Base-by-base conservation (phyloP, 208 protist species). In the Strigomonas galati region DNA sequence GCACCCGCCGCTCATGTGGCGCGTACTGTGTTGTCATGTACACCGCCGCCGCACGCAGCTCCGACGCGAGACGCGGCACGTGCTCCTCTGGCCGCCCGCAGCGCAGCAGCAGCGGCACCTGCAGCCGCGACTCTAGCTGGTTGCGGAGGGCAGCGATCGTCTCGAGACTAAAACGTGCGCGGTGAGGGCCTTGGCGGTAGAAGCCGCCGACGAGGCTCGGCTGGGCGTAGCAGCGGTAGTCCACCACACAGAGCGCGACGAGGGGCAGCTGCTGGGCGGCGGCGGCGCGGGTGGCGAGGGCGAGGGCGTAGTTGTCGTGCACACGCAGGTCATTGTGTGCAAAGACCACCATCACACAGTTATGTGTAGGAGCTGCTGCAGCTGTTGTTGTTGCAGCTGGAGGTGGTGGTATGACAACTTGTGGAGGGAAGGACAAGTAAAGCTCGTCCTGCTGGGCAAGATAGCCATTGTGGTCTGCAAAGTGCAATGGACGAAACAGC, bases 11-110 rank as follows among this genome's bases (percentile, higher is more conserved):
- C 58, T 95, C 87, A 58, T 95, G 86, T 24, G 90, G 90, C 10
- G 84, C 78, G 71, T 93, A 93, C 71, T 96, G 90, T 62, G 90
- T 96, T 21, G 90, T 92, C 62, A 93, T 28, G 66, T 90, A 92
- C 26, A 96, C 84, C 61, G 89, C 80, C 17, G 59, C 68, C 17
- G 87, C 87, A 6, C 82, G 72, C 40, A 91, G 82, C 80, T 96
- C 85, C 17, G 86, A 71, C 0, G 79, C 78, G 12, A 93, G 75
- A 1, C 87, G 82, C 12, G 90, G 90, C 27, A 96, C 69, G 72
- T 93, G 83, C 43, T 93, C 90, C 69, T 96, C 87, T 7, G 90
- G 90, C 30, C 85, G 71, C 4, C 90, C 90, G 32, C 73, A 85
- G 26, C 90, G 87, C 62, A 95, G 65, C 24, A 95, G 72, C 57